Conservation (phyloP, 768 basidiomycete species). For the Boletus reticuloceps region DNA sequence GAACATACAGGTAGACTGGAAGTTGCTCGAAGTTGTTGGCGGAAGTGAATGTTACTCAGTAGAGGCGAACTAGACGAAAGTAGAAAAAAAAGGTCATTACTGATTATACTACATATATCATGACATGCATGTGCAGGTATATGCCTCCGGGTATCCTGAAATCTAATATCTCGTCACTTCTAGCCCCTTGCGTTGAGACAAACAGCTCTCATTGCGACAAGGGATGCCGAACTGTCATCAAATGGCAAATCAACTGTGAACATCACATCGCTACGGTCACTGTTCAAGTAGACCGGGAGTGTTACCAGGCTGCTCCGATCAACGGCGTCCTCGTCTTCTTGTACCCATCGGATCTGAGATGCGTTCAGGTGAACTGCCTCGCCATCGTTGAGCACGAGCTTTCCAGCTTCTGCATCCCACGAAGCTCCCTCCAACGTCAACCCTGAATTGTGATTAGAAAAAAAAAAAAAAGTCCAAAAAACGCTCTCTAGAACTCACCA, state of each 20-base stretch:
- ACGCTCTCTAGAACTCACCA: slow-evolving; percentile 50
- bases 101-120: slow-evolving; percentile 14
- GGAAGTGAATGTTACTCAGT: slow-evolving; percentile 32
- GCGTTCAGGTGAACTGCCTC: slow-evolving; percentile 74
- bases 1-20: slow-evolving; percentile 87
- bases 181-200: slow-evolving; percentile 83
- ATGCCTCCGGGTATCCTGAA: slow-evolving; percentile 22
- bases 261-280: slow-evolving; percentile 83
- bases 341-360: slow-evolving; percentile 87
- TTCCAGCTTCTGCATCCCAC: slow-evolving; percentile 54
- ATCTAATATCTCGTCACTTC: slow-evolving; percentile 5
- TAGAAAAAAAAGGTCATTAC: slow-evolving; percentile 17
- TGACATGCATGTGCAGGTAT: slow-evolving; percentile 24
- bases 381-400: slow-evolving; percentile 81
- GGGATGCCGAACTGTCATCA: slow-evolving; percentile 57
- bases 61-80: slow-evolving; percentile 11
- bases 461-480: neutral
- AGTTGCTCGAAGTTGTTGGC: slow-evolving; percentile 67
- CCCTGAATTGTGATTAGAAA: slow-evolving; percentile 45
- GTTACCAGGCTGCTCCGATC: slow-evolving; percentile 53
- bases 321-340: slow-evolving; percentile 41
- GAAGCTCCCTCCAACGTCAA: slow-evolving; percentile 84
- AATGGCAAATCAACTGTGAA: slow-evolving; percentile 88
- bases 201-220: slow-evolving; percentile 85
- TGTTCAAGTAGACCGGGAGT: slow-evolving; percentile 91